Percentiles rank a stretch among this genome's conserved stretches.
phyloP scores from a whole-genome alignment of 225 moss, liverwort and hornwort species.

The Straminergon stramineum region DNA sequence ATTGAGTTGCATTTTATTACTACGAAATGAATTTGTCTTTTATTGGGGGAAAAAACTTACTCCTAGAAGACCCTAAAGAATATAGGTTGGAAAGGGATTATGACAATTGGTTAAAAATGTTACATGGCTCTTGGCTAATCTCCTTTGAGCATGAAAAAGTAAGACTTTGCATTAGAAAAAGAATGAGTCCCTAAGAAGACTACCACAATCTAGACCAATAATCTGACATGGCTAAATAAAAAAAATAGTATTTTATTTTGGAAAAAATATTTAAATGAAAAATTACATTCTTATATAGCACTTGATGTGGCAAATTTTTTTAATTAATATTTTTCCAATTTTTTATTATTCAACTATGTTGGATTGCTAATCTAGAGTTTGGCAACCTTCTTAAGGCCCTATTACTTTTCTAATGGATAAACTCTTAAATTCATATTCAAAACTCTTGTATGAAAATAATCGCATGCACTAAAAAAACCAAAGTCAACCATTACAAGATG shows the following conservation, averaged over 20 bases:
- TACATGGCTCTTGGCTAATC: no score
- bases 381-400: not conserved
- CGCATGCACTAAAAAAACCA: not conserved
- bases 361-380: not conserved
- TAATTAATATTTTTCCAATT: not conserved
- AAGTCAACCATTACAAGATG: not conserved
- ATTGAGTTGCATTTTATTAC: not conserved
- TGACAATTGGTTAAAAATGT: not conserved
- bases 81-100: not conserved
- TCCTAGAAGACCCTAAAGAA: not conserved
- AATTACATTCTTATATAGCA: not conserved
- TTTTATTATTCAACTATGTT: not conserved
- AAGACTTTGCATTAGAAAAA: no score
- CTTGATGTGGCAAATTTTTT: not conserved
- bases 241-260: no score
- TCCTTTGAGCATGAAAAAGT: no score
- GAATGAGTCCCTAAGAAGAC: no score
- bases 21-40: not conserved
- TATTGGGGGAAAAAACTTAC: no score
- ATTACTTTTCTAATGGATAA: not conserved
- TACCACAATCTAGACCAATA: no score
- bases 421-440: not conserved
- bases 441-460: not conserved
- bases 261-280: not conserved
- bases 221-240: no score